phyloP scores from a whole-genome alignment of 208 protist genomes.

The Leishmania mexicana region DNA sequence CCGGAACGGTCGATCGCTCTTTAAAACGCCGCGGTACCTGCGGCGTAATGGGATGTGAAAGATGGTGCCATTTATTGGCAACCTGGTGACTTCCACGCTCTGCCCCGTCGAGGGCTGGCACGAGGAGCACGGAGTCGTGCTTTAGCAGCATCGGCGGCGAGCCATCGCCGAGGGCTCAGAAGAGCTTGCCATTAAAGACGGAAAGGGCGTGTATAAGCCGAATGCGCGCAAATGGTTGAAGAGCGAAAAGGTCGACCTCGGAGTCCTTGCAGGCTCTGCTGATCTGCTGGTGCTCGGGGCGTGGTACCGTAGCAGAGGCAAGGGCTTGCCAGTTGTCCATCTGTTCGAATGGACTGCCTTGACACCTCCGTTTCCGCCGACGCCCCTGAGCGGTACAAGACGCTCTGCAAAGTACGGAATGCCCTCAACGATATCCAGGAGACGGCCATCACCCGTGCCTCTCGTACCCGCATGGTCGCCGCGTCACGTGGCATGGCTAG shows the following conservation, averaged over 20 bases:
- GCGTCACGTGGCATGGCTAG: conserved; percentile 22
- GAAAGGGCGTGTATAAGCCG: conserved; percentile 67
- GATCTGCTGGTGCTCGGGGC: conserved; percentile 85
- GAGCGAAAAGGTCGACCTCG: conserved; percentile 91
- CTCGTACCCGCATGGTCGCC: conserved; percentile 45
- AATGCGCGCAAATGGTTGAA: conserved; percentile 87
- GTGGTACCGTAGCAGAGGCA: conserved; percentile 77
- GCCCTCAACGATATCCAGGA: conserved; percentile 61
- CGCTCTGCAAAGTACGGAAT: conserved; percentile 82
- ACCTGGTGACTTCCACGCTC: conserved; percentile 65
- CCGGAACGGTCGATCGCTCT: conserved; percentile 54
- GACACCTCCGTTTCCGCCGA: conserved; percentile 40
- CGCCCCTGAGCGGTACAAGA: conserved; percentile 54
- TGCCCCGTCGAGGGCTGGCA: conserved; percentile 45
- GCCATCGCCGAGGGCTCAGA: conserved; percentile 74
- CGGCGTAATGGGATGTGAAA: conserved; percentile 41
- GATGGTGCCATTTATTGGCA: conserved; percentile 35
- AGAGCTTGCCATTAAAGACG: conserved; percentile 85
- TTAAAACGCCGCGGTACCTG: conserved; percentile 40
- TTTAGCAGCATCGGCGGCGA: conserved; percentile 57
- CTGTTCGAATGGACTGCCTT: conserved; percentile 80
- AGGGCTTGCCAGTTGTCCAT: conserved; percentile 61
- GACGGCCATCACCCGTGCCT: conserved; percentile 51
- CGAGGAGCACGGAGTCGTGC: conserved; percentile 28
- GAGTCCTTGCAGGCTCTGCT: conserved; percentile 76